phyloP scores from a whole-genome alignment of 2,329 filamentous ascomycete species.

The Mycosphaerella sp. region DNA sequence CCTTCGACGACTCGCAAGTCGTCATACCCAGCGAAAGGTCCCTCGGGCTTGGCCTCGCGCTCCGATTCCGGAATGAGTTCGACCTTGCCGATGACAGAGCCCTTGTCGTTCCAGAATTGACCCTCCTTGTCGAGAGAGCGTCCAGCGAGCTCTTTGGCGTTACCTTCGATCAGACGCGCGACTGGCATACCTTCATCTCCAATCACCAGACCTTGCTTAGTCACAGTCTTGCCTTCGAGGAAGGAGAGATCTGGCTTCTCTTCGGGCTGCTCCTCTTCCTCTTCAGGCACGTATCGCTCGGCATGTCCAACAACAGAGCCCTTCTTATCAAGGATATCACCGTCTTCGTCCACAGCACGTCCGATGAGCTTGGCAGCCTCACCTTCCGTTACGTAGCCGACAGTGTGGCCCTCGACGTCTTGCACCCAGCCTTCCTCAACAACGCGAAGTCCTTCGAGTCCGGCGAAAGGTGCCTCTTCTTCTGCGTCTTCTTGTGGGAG shows the following conservation, averaged over 20 bases:
- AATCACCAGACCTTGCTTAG: slow-evolving; percentile 48
- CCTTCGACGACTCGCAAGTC: slow-evolving; percentile 45
- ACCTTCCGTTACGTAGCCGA: slow-evolving; percentile 46
- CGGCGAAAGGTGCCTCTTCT: slow-evolving; percentile 46
- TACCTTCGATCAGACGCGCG: slow-evolving; percentile 62
- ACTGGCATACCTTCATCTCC: slow-evolving; percentile 47
- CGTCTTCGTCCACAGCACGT: slow-evolving; percentile 47
- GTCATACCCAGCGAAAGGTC: slow-evolving; percentile 46
- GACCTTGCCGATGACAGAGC: slow-evolving; percentile 61
- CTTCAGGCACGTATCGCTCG: slow-evolving; percentile 56
- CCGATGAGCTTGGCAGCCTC: slow-evolving; percentile 48
- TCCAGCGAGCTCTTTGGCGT: slow-evolving; percentile 57
- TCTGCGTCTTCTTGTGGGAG: slow-evolving; percentile 43
- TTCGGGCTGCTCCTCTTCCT: slow-evolving; percentile 51
- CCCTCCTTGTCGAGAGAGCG: slow-evolving; percentile 67
- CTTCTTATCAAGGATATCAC: slow-evolving; percentile 50
- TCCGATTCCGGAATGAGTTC: slow-evolving; percentile 64
- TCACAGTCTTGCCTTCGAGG: slow-evolving; percentile 44
- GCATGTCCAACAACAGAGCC: slow-evolving; percentile 48
- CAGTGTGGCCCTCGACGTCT: slow-evolving; percentile 47
- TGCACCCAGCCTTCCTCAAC: slow-evolving; percentile 47
- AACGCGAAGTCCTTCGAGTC: slow-evolving; percentile 46
- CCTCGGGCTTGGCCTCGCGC: slow-evolving; percentile 47
- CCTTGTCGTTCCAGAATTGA: slow-evolving; percentile 66
- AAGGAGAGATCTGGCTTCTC: slow-evolving; percentile 41